These are phyloP conservation scores for Podospora pseudocomata DNA, from an alignment of 495 filamentous ascomycete species.

Conservation along the genomic window DNA sequence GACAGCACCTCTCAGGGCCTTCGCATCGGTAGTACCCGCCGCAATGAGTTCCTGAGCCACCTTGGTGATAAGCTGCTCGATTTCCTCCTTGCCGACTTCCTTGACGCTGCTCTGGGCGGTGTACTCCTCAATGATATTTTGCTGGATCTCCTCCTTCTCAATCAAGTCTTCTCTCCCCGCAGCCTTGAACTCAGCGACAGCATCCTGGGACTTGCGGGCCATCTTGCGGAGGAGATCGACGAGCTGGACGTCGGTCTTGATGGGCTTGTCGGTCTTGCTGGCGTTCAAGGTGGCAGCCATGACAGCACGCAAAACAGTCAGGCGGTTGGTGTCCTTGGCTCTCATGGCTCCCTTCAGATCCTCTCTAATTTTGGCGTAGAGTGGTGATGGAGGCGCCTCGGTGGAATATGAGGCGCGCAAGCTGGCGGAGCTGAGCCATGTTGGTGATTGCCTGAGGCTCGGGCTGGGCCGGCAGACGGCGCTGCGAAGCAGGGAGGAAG, in stretches of 20 bases:
- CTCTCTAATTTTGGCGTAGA: conserved; percentile 46
- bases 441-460: conserved; percentile 9
- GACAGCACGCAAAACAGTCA: conserved; percentile 53
- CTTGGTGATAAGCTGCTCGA: conserved; percentile 36
- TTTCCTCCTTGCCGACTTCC: conserved; percentile 38
- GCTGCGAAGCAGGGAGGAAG: conserved; percentile 16
- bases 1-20: conserved; percentile 19
- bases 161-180: conserved; percentile 54
- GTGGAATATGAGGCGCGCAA: conserved; percentile 36
- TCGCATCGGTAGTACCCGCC: conserved; percentile 23
- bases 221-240: conserved; percentile 51
- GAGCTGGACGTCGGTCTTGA: conserved; percentile 54
- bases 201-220: conserved; percentile 36
- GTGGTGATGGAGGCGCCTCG: conserved; percentile 36
- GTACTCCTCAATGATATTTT: conserved; percentile 49
- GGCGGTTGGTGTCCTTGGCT: conserved; percentile 51
- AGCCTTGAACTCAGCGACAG: conserved; percentile 44
- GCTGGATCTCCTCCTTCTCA: conserved; percentile 51
- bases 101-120: conserved; percentile 41
- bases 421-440: conserved; percentile 12
- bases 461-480: conserved; percentile 21
- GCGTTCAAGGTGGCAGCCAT: conserved; percentile 54
- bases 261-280: conserved; percentile 52
- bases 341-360: conserved; percentile 61
- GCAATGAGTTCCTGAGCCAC: conserved; percentile 34